Conservation (phyloP, 192 early-diverging fungal species). For the Backusella tuberculispora region DNA sequence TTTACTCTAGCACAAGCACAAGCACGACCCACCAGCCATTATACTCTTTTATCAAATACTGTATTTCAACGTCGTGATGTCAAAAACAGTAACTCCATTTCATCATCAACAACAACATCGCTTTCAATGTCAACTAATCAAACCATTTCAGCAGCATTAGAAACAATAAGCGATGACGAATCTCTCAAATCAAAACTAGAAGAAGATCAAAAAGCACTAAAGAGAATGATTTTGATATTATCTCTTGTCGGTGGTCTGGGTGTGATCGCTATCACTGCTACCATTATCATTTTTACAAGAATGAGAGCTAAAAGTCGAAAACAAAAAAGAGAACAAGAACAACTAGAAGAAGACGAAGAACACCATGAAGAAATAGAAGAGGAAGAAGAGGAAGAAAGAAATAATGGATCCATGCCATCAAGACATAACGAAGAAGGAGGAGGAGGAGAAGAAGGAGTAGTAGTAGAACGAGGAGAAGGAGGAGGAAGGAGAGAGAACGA, state of each 20-base stretch:
- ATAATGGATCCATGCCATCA: background rate
- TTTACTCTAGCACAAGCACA: background rate
- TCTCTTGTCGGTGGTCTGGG: conserved; percentile 32
- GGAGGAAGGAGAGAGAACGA: background rate
- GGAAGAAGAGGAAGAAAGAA: background rate
- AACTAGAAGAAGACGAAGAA: background rate
- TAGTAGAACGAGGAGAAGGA: background rate
- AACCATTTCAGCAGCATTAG: background rate
- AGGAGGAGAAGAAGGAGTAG: background rate
- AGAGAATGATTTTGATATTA: conserved; percentile 29
- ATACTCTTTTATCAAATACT: too few species aligned
- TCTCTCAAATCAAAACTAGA: conserved; percentile 22
- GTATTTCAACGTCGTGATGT: background rate
- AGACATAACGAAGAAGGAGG: background rate
- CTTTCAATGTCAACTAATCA: background rate
- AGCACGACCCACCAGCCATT: background rate
- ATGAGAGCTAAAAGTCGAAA: conserved; percentile 8
- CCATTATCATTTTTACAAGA: conserved; percentile 29
- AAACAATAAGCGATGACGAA: conserved; percentile 10
- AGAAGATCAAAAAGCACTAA: conserved; percentile 31
- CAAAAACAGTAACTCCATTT: background rate
- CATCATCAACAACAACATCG: background rate
- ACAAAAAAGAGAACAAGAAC: background rate
- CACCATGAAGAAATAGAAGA: background rate
- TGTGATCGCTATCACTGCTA: conserved; percentile 19